Evolutionary conservation across 2,329 filamentous ascomycete genomes (phyloP).

Genomic region (Sporothrix globosa): DNA sequence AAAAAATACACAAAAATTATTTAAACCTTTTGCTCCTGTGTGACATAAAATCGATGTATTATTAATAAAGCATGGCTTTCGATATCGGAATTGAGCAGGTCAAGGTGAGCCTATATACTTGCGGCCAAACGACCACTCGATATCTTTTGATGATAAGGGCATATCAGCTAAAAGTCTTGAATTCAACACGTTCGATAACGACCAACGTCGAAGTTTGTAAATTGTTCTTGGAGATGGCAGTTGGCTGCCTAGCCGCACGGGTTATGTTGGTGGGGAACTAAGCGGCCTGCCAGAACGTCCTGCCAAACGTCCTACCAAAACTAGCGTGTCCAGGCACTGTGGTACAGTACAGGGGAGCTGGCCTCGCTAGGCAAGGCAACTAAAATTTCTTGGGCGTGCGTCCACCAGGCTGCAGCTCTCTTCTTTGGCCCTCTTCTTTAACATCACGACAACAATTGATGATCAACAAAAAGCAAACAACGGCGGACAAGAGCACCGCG

Average conservation of each 20-base stretch:
- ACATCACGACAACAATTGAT: conserved; percentile 2
- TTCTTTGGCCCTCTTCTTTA: not conserved
- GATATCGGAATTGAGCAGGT: not conserved
- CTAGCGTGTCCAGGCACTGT: not conserved
- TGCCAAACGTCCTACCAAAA: not conserved
- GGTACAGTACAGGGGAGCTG: not conserved
- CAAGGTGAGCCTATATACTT: no score
- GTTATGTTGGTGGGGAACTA: not conserved
- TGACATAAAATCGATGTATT: not conserved
- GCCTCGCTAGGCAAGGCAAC: conserved; percentile 25
- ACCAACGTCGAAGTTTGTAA: no score
- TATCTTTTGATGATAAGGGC: no score
- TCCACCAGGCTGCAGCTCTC: conserved; percentile 11
- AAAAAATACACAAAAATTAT: conserved; percentile 43
- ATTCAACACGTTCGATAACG: no score
- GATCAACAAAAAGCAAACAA: not conserved
- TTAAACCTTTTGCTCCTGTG: conserved; percentile 44
- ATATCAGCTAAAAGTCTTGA: no score
- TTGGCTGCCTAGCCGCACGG: not conserved
- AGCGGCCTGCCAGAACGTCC: no score
- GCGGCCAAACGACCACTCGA: not conserved
- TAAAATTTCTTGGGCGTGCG: not conserved
- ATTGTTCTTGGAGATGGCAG: not conserved
- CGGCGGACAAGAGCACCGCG: not conserved
- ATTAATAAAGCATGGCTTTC: not conserved